Base-by-base conservation (phyloP, 1,139 yeast species). In the Dujonia santamariae region DNA sequence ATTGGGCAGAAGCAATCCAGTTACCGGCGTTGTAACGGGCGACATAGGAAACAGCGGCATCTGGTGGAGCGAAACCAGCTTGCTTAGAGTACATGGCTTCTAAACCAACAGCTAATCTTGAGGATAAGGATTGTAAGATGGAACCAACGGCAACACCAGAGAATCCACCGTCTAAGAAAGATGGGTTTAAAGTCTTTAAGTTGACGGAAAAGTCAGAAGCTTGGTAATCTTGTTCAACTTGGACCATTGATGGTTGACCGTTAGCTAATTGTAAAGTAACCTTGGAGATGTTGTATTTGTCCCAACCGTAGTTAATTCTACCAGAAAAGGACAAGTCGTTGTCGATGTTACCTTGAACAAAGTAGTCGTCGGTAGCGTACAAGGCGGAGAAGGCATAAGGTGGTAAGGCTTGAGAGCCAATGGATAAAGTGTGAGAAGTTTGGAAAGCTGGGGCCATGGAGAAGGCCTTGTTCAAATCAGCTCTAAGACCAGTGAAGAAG, bases 1-100 rank as follows among this genome's bases (percentile, higher is more conserved):
- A 61, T 72, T 88, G 97, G 43, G 95, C 96, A 36, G 96, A 76
- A 34, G 95, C 95, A 51, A 90, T 83, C 97, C 97, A 92, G 62
- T 80, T 75, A 36, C 81, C 82, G 37, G 85, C 78, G 47, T 82
- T 84, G 65, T 88, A 92, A 66, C 97, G 88, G 47, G 90, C 92
- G 52, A 86, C 85, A 61, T 88, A 86, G 41, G 94, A 83, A 47
- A 88, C 81, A 40, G 95, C 95, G 37, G 95, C 86, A 59, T 90
- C 97, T 39, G 96, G 95, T 42, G 97, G 96, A 49, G 79, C 72
- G 35, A 73, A 59, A 40, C 82, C 76, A 28, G 78, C 72, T 59
- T 87, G 92, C 48, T 83, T 76, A 39, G 95, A 83, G 73, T 88
- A 92, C 63, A 86, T 83, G 42, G 96, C 79, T 70, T 92, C 97